These are phyloP conservation scores for Coemansia sp. DNA, from an alignment of 192 early-diverging fungal species.

Conservation along the genomic window DNA sequence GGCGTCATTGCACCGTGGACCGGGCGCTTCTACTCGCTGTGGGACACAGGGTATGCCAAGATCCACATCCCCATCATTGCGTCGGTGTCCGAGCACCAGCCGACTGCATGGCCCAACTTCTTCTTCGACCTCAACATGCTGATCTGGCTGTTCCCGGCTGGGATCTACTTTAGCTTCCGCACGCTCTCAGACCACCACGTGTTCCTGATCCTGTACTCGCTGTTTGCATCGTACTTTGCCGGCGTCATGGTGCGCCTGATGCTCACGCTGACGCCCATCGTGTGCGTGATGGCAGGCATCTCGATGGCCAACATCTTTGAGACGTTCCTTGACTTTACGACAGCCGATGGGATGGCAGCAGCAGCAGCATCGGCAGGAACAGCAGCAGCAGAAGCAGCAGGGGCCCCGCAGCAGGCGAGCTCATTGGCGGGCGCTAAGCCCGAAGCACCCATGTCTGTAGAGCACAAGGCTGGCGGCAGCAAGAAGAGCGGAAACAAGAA, in stretches of 20 bases:
- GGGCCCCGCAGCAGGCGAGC: background rate
- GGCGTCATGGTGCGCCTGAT: constrained; percentile 99
- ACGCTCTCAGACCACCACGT: constrained; percentile 96
- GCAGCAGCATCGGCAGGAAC: background rate
- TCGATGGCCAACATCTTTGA: constrained; percentile 88
- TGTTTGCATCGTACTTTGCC: constrained; percentile 99
- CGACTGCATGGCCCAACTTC: constrained; percentile 98
- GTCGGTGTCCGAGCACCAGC: constrained; percentile 99
- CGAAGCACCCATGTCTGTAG: background rate
- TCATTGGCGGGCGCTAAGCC: background rate
- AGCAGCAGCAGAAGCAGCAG: background rate
- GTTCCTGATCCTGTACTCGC: constrained; percentile 96
- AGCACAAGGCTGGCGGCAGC: constrained; percentile 10
- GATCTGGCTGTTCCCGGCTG: constrained; percentile 96
- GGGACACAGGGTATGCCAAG: constrained; percentile 99
- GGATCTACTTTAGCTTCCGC: constrained; percentile 96
- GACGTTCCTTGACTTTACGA: constrained; percentile 67
- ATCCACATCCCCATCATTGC: constrained; percentile 99
- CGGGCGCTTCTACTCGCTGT: constrained; percentile 99
- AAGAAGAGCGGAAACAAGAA: constrained; percentile 41
- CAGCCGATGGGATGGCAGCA: background rate
- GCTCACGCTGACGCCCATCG: constrained; percentile 96
- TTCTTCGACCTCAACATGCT: constrained; percentile 98
- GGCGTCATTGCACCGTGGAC: constrained; percentile 98
- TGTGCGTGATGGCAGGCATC: constrained; percentile 92